These are phyloP conservation scores for Mollisia scopiformis DNA, from an alignment of 2,329 filamentous ascomycete species.

Conservation along the genomic window DNA sequence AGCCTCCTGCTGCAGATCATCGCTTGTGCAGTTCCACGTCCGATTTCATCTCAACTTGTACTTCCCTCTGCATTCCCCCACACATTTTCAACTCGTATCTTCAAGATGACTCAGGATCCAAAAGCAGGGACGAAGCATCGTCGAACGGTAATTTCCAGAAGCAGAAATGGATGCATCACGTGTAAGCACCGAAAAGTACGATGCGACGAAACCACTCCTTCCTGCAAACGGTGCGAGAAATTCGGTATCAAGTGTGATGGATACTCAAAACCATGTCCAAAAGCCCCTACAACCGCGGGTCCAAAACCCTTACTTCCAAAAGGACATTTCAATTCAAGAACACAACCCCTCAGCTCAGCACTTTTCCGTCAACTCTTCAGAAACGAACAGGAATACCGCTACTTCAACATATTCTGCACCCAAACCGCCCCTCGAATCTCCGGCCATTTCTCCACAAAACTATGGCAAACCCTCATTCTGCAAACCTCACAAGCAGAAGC, in stretches of 20 bases:
- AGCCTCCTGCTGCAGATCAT: background rate
- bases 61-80: background rate
- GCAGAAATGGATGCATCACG: background rate
- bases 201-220: slow-evolving; percentile 15
- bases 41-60: background rate
- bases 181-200: slow-evolving; percentile 11
- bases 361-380: background rate
- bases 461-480: slow-evolving; percentile 15
- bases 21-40: background rate
- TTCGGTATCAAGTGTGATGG: slow-evolving; percentile 3
- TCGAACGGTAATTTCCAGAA: background rate
- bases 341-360: background rate
- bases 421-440: background rate
- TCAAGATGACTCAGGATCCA: background rate
- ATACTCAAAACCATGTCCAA: background rate
- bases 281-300: background rate
- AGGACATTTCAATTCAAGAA: background rate
- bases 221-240: slow-evolving; percentile 12
- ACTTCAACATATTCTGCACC: slow-evolving; percentile 3
- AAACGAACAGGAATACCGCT: background rate
- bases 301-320: background rate
- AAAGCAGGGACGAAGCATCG: background rate
- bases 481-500: slow-evolving; percentile 8
- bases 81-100: background rate
- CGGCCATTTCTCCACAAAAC: slow-evolving; percentile 1